phyloP scores from a whole-genome alignment of 2,329 filamentous ascomycete species.

The Colletotrichum somersetense region DNA sequence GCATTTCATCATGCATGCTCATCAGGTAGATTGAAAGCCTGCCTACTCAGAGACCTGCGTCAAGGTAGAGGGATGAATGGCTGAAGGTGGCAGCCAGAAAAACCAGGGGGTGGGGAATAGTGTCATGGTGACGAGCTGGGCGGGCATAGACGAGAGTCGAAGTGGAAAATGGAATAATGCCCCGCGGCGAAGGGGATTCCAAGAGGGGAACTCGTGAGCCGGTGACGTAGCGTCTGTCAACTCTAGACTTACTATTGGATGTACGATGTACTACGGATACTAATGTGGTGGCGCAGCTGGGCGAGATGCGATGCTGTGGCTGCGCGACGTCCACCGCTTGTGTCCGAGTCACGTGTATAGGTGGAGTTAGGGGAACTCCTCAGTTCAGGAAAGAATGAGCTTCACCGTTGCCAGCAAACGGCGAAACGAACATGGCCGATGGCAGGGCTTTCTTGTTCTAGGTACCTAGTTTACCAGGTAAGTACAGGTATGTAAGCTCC shows the following conservation, averaged over 20 bases:
- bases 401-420: slow-evolving; percentile 4
- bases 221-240: slow-evolving; percentile 26
- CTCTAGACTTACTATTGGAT: too few relatives aligned
- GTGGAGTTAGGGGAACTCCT: neutral
- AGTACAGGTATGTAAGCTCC: neutral
- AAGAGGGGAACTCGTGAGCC: slow-evolving; percentile 9
- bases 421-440: slow-evolving; percentile 6
- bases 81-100: neutral
- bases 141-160: neutral
- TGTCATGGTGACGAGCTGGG: slow-evolving; percentile 10
- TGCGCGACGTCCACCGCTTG: neutral
- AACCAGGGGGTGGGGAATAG: neutral
- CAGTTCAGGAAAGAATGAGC: neutral
- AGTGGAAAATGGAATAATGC: slow-evolving; percentile 1
- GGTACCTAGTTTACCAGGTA: too few relatives aligned
- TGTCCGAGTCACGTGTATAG: neutral
- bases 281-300: slow-evolving; percentile 26
- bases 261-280: too few relatives aligned
- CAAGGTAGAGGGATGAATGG: neutral
- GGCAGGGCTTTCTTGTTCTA: slow-evolving; percentile 3
- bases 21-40: neutral
- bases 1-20: neutral
- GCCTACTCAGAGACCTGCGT: neutral
- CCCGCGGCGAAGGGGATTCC: neutral
- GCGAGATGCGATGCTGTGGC: neutral